Percentiles rank a stretch among this genome's conserved stretches.
phyloP scores from a whole-genome alignment of 768 basidiomycete species.

The Kwoniella sp. region DNA sequence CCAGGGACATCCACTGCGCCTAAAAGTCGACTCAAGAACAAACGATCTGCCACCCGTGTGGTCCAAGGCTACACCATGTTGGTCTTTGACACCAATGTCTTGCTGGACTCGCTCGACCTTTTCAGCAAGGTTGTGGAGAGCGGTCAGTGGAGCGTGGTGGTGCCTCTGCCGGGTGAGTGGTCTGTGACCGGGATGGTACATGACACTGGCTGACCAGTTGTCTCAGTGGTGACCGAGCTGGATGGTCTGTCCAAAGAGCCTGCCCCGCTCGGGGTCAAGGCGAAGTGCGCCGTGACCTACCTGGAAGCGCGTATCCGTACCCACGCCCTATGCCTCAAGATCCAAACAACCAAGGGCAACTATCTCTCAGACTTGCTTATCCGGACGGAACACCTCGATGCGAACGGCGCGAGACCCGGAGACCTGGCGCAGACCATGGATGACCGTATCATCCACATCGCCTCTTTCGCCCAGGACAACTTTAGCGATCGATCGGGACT shows the following conservation, averaged over 20 bases:
- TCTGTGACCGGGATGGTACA: neutral
- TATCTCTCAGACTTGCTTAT: conserved; percentile 78
- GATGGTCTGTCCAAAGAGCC: conserved; percentile 73
- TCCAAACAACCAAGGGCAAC: conserved; percentile 92
- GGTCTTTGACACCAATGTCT: conserved; percentile 90
- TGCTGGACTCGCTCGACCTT: conserved; percentile 73
- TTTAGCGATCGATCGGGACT: conserved; percentile 79
- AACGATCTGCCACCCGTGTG: conserved; percentile 48
- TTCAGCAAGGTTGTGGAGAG: conserved; percentile 73
- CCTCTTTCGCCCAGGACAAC: conserved; percentile 88
- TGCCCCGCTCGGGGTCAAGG: conserved; percentile 66
- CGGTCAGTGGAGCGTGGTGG: conserved; percentile 75
- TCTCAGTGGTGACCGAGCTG: conserved; percentile 81
- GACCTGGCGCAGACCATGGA: conserved; percentile 94
- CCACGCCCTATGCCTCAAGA: conserved; percentile 73
- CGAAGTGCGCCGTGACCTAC: conserved; percentile 67
- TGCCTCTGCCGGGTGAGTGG: conserved; percentile 67
- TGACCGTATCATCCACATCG: conserved; percentile 86
- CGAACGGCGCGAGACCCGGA: conserved; percentile 54
- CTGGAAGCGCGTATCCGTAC: conserved; percentile 71
- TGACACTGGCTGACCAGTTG: neutral
- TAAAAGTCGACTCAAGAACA: neutral
- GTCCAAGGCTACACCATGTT: conserved; percentile 83
- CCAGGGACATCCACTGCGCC: conserved; percentile 9
- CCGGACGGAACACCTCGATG: conserved; percentile 77